Base-by-base conservation (phyloP, 1,284 basidiomycete species). In the Vanrija sp. region DNA sequence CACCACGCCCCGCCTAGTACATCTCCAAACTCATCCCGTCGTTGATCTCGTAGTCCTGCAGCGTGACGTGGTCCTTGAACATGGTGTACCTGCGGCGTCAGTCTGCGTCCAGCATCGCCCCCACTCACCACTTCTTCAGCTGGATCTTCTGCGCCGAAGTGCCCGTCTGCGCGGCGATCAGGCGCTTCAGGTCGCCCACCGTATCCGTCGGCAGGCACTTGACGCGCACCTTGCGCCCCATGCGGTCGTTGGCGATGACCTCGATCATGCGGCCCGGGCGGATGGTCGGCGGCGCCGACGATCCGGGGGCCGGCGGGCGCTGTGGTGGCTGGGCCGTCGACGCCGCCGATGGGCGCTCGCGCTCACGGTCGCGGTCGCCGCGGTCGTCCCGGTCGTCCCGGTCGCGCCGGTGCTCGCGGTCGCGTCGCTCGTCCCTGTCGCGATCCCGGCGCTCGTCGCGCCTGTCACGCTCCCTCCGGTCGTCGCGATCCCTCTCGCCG, bases 161-260 rank as follows among this genome's bases (percentile, higher is more conserved):
- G 45, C 95, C 96, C 0, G 85, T 98, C 76, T 98, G 95, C 3
- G 93, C 94, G 2, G 88, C 93, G 62, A 98, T 97, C 54, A 98
- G 85, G 76, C 89, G 89, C 81, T 98, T 98, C 56, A 98, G 79
- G 73, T 97, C 94, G 27, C 94, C 94, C 23, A 98, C 89, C 0
- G 95, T 98, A 73, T 98, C 95, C 15, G 97, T 87, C 5, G 91
- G 85, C 66, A 88, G 87, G 78, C 88, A 91, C 77, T 96, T 95
- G 67, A 95, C 89, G 61, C 89, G 87, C 48, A 95, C 89, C 86
- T 96, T 98, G 56, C 90, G 85, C 45, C 95, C 95, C 51, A 97
- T 82, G 71, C 95, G 87, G 80, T 98, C 94, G 77, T 98, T 98
- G 8, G 92, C 95, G 64, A 95, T 95, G 57, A 98, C 85, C 85